Evolutionary conservation across 2,329 filamentous ascomycete species (phyloP), one percentile per base, ranked within the genome.

Genomic region (Trichoderma pleuroti): DNA sequence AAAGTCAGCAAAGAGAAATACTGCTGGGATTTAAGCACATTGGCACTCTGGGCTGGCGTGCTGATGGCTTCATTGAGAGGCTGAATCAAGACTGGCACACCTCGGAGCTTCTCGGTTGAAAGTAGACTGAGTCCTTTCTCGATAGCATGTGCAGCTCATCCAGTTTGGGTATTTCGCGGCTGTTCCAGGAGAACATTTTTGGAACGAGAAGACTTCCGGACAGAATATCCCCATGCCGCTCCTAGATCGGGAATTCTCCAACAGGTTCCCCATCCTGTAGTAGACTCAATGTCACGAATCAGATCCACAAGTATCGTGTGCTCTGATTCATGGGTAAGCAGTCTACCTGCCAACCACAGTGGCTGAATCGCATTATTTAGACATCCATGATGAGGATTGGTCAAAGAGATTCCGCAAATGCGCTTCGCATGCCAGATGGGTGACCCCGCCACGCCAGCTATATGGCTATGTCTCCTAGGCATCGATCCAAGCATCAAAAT

Each of bases 311-410:
- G 72, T 12, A 80, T 73, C 14, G 78, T 71, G 54, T 83, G 83
- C 71, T 85, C 82, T 5, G 79, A 78, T 34, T 78, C 80, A 76
- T 89, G 86, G 68, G 84, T 88, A 54, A 89, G 80, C 0, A 87
- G 76, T 42, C 83, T 81, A 0, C 86, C 87, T 0, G 87, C 87
- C 14, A 89, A 81, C 83, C 85, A 88, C 0, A 88, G 78, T 1
- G 86, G 86, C 72, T 88, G 86, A 5, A 88, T 86, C 4, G 86
- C 85, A 74, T 89, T 88, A 72, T 86, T 88, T 39, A 87, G 74
- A 72, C 84, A 87, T 3, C 86, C 87, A 12, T 84, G 81, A 70
- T 89, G 86, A 5, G 83, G 83, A 70, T 89, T 89, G 3, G 86
- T 83, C 14, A 86, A 74, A 28, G 64, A 67, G 21, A 67, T 67